Conservation (phyloP, 2,329 filamentous ascomycete species). For the Penicillium sp. region DNA sequence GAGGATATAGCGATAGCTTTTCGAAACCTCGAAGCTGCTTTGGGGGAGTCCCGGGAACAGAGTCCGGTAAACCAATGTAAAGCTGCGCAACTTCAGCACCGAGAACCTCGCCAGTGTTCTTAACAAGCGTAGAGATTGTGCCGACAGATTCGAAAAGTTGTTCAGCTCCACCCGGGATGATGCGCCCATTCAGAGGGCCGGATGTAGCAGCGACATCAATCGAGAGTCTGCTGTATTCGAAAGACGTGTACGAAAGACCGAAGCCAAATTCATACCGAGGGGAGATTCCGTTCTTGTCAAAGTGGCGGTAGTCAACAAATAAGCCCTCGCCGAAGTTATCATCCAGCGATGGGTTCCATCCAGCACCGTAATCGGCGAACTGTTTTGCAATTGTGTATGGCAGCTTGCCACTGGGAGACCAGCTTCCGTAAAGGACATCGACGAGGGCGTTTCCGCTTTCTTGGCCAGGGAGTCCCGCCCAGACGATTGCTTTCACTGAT, state of each 20-base stretch:
- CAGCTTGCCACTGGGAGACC: conserved; percentile 55
- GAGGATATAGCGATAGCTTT: conserved; percentile 48
- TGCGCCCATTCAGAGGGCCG: conserved; percentile 2
- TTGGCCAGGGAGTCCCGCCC: conserved; percentile 64
- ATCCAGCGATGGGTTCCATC: conserved; percentile 11
- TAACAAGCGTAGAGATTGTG: conserved; percentile 49
- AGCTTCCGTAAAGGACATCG: conserved; percentile 49
- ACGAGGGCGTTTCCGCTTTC: conserved; percentile 50
- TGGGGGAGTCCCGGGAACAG: conserved; percentile 14
- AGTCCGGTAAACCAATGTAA: conserved; percentile 52
- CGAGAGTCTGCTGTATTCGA: conserved; percentile 49
- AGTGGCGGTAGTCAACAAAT: conserved; percentile 58
- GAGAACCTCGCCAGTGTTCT: conserved; percentile 51
- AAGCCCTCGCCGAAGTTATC: conserved; percentile 54
- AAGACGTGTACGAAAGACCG: conserved; percentile 58
- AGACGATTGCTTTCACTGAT: conserved; percentile 65
- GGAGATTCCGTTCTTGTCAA: conserved; percentile 51
- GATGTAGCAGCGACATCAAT: conserved; percentile 53
- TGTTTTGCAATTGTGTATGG: conserved; percentile 63
- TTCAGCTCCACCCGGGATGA: conserved; percentile 48
- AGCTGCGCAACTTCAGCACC: conserved; percentile 58
- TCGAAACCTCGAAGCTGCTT: conserved; percentile 54
- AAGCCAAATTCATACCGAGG: conserved; percentile 60
- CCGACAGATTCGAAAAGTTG: conserved; percentile 57
- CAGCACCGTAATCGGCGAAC: conserved; percentile 51